Evolutionary conservation across 75 land plant species (phyloP).

Genomic region (Adiantum capillusveneris): DNA sequence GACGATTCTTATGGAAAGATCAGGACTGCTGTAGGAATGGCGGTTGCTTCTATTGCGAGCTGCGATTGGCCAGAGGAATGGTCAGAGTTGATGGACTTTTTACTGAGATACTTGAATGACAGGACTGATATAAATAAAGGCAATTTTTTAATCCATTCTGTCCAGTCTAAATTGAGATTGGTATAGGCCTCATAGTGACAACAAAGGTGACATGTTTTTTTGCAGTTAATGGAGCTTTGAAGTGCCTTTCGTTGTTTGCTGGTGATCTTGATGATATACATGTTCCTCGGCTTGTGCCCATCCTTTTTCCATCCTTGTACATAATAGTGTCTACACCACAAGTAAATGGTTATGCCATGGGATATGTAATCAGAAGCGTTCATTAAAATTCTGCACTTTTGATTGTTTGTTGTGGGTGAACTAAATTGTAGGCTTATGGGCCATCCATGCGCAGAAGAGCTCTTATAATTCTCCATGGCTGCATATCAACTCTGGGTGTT

Average conservation of each 20-base stretch:
- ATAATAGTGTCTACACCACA: conserved; percentile 65
- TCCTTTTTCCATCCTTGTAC: conserved; percentile 70
- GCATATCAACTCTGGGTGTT: conserved; percentile 71
- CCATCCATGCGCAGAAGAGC: conserved; percentile 66
- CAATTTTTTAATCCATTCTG: too few relatives aligned
- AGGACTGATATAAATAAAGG: conserved; percentile 65
- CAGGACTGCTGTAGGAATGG: conserved; percentile 93
- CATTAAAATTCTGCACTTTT: conserved; percentile 4
- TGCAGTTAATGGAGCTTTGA: conserved; percentile 80
- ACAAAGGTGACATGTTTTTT: too few relatives aligned
- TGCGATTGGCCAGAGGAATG: conserved; percentile 98
- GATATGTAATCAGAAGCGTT: neutral
- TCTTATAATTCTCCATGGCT: conserved; percentile 73
- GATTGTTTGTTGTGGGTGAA: neutral
- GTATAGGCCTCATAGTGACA: too few relatives aligned
- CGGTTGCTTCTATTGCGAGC: conserved; percentile 74
- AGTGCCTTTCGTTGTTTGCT: conserved; percentile 80
- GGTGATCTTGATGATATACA: conserved; percentile 79
- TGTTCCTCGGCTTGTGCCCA: conserved; percentile 69
- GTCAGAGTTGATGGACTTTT: conserved; percentile 73
- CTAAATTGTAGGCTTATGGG: conserved; percentile 54
- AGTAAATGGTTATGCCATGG: conserved; percentile 26
- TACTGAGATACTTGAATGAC: conserved; percentile 57
- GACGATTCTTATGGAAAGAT: conserved; percentile 85
- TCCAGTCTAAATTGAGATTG: too few relatives aligned